Percentiles rank a stretch among this genome's conserved stretches.
Evolutionary conservation across 306 rosid genomes (phyloP).

Genomic region (Alnus rubra): DNA sequence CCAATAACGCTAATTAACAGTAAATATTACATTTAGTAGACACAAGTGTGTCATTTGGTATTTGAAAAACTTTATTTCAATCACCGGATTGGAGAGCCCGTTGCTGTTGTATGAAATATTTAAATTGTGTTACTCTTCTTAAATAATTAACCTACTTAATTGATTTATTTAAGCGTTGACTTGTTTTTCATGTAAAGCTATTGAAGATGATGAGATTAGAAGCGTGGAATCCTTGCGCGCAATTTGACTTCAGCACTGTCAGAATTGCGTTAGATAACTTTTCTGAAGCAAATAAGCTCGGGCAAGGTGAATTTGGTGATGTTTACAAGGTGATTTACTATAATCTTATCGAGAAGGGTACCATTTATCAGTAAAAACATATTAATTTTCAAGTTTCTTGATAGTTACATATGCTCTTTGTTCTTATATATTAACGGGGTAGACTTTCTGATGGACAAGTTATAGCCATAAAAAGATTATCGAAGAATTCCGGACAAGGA

Average conservation of each 20-base stretch:
- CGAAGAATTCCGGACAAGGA: slow-evolving; percentile 43
- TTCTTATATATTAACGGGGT: slow-evolving; percentile 34
- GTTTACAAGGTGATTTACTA: slow-evolving; percentile 40
- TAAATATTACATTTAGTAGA: too few relatives aligned
- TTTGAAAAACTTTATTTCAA: background rate
- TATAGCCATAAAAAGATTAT: slow-evolving; percentile 52
- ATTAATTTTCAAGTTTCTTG: background rate
- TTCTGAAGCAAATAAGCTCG: slow-evolving; percentile 39
- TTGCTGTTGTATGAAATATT: background rate
- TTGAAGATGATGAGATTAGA: slow-evolving; percentile 6
- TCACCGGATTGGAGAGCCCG: background rate
- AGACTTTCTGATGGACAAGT: slow-evolving; percentile 27
- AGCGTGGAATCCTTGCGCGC: slow-evolving; percentile 24
- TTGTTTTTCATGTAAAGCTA: background rate
- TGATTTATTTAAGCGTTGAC: background rate
- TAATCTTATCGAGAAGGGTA: background rate
- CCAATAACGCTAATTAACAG: too few relatives aligned
- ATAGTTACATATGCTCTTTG: background rate
- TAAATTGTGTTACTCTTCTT: background rate
- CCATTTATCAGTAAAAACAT: background rate
- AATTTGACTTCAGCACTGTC: slow-evolving; percentile 27
- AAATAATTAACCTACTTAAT: background rate
- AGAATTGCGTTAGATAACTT: slow-evolving; percentile 30
- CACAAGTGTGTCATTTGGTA: too few relatives aligned
- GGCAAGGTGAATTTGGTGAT: slow-evolving; percentile 47